A percentile compares a stretch with the other conserved stretches of the same genome.
phyloP scores from a whole-genome alignment of 495 filamentous ascomycete genomes.

The Neurospora pannonica region DNA sequence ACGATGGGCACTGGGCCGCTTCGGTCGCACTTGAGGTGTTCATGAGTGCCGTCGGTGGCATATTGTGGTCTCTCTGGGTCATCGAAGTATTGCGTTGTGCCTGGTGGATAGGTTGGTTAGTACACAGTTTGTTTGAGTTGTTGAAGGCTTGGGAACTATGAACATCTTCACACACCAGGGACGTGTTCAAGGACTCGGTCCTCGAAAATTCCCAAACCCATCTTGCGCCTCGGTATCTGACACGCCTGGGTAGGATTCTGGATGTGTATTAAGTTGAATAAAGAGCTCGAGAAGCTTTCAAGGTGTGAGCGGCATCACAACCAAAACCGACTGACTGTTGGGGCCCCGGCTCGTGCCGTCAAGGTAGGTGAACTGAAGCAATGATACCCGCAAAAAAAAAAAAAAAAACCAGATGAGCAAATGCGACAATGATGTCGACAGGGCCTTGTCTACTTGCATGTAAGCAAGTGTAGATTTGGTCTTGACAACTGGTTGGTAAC shows the following conservation, averaged over 20 bases:
- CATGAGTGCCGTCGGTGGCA: slow-evolving; percentile 21
- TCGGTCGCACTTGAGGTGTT: slow-evolving; percentile 61
- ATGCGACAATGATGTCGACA: background rate
- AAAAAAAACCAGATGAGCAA: background rate
- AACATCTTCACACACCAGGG: slow-evolving; percentile 47
- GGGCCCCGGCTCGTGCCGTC: background rate
- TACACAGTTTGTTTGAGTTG: background rate
- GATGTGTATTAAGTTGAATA: background rate
- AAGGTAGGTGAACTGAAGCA: background rate
- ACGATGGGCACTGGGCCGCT: slow-evolving; percentile 59
- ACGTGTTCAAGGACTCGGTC: slow-evolving; percentile 53
- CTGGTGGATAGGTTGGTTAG: slow-evolving; percentile 21
- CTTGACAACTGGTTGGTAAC: background rate
- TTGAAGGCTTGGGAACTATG: background rate
- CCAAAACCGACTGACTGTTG: background rate
- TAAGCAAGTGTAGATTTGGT: background rate
- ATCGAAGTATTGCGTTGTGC: slow-evolving; percentile 58
- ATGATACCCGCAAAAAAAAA: background rate
- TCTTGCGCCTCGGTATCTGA: slow-evolving; percentile 25
- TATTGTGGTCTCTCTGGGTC: slow-evolving; percentile 37
- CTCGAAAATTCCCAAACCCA: slow-evolving; percentile 81
- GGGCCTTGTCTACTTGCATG: background rate
- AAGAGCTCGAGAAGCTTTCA: background rate
- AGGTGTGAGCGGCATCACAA: background rate
- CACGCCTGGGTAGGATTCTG: background rate